Conservation (phyloP, 2,329 filamentous ascomycete genomes). For the Colletotrichum brevisporum region DNA sequence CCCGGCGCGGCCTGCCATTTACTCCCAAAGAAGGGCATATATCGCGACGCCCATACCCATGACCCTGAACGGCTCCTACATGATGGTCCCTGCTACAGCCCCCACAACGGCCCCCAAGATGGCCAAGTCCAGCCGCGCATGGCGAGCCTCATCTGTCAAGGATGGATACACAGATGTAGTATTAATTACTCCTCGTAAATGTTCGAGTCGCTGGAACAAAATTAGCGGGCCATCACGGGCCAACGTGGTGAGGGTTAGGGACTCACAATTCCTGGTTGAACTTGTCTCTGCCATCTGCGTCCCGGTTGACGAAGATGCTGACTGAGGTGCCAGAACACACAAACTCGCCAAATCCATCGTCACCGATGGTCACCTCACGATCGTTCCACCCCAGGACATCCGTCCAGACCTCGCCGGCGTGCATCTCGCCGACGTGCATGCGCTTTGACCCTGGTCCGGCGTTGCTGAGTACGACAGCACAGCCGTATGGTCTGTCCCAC, state of each 20-base stretch:
- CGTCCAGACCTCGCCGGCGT: constrained; percentile 74
- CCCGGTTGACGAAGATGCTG: constrained; percentile 71
- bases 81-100: no score
- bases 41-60: no score
- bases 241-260: no score
- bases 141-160: background rate
- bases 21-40: no score
- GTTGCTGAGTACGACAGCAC: constrained; percentile 72
- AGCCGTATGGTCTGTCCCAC: constrained; percentile 61
- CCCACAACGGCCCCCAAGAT: no score
- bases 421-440: constrained; percentile 74
- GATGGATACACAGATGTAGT: background rate
- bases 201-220: constrained; percentile 44
- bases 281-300: constrained; percentile 63
- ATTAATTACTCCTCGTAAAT: constrained; percentile 46
- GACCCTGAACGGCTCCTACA: no score
- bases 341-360: constrained; percentile 73
- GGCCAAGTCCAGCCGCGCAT: no score
- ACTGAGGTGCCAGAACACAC: constrained; percentile 67
- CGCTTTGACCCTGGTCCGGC: constrained; percentile 64
- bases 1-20: no score
- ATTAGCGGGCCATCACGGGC: constrained; percentile 1
- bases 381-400: constrained; percentile 72
- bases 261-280: constrained; percentile 60
- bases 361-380: constrained; percentile 70